Evolutionary conservation across 2,329 filamentous ascomycete species (phyloP).

Genomic region (Fusarium staphyleae): DNA sequence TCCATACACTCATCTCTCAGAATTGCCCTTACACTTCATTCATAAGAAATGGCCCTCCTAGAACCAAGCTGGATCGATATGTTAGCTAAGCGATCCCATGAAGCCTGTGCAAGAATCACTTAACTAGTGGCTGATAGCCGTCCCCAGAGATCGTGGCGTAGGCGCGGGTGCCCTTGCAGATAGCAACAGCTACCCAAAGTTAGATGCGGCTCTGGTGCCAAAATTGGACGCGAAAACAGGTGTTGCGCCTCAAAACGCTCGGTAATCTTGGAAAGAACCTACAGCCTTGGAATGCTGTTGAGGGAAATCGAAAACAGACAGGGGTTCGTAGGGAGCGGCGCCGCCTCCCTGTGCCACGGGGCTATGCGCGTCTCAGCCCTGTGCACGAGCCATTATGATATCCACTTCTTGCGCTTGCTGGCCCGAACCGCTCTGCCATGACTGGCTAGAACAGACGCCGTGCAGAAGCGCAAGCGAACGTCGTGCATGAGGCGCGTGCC

Average conservation of each 20-base stretch:
- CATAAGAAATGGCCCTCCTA: not conserved
- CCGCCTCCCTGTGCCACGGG: conserved; percentile 31
- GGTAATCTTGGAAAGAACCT: not conserved
- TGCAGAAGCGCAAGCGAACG: conserved; percentile 18
- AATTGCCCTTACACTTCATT: not conserved
- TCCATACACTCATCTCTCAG: too few species aligned
- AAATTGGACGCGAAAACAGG: not conserved
- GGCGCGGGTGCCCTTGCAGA: not conserved
- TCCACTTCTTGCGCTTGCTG: not conserved
- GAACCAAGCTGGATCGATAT: not conserved
- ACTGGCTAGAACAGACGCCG: conserved; percentile 33
- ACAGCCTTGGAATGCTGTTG: not conserved
- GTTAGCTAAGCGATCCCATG: conserved; percentile 18
- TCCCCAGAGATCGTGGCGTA: not conserved
- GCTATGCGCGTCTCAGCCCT: conserved; percentile 31
- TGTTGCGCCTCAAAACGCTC: not conserved
- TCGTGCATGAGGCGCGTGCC: conserved; percentile 14
- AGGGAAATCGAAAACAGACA: not conserved
- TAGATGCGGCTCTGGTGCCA: conserved; percentile 2
- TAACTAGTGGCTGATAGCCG: not conserved
- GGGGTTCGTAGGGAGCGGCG: too few species aligned
- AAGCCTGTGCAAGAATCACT: not conserved
- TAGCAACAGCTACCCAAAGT: conserved; percentile 11
- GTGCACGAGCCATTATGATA: conserved; percentile 28
- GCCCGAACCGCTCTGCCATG: not conserved